These are phyloP conservation scores for Carex parvula DNA, from an alignment of 176 grass and related monocot genomes.

Conservation along the genomic window DNA sequence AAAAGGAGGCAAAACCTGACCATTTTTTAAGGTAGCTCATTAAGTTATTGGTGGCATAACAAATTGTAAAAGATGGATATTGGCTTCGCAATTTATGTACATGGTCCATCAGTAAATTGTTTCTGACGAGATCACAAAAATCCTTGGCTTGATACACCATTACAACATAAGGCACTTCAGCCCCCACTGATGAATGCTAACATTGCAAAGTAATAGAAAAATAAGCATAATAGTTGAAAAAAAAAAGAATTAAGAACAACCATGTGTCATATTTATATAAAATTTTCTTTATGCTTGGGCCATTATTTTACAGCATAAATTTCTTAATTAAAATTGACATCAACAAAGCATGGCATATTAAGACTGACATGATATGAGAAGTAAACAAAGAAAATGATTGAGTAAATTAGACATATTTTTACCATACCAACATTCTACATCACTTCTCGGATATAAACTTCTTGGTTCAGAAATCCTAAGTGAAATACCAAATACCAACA, in stretches of 20 bases:
- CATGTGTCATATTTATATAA: background rate
- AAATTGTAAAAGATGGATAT: conserved; percentile 63
- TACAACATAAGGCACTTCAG: conserved; percentile 56
- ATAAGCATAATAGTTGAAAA: background rate
- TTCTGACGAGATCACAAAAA: conserved; percentile 61
- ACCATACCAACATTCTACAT: background rate
- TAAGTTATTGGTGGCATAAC: conserved; percentile 67
- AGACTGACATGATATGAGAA: background rate
- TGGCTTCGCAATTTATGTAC: conserved; percentile 38
- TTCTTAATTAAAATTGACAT: background rate
- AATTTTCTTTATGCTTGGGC: background rate
- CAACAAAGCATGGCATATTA: too few species aligned
- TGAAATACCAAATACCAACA: background rate
- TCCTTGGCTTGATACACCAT: conserved; percentile 81
- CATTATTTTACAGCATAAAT: background rate
- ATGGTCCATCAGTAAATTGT: conserved; percentile 34
- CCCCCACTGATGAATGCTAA: conserved; percentile 40
- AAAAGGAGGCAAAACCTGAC: conserved; percentile 35
- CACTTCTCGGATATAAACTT: background rate
- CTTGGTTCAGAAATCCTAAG: background rate
- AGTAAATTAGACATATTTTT: background rate
- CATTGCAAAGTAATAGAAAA: conserved; percentile 18
- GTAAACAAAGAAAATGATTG: background rate
- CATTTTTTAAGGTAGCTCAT: conserved; percentile 73
- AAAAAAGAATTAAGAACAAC: conserved; percentile 5